Percentiles rank a stretch among this genome's conserved stretches.
These are phyloP conservation scores for Microbotryum intermedium DNA, from an alignment of 1,284 basidiomycete genomes.

Conservation along the genomic window DNA sequence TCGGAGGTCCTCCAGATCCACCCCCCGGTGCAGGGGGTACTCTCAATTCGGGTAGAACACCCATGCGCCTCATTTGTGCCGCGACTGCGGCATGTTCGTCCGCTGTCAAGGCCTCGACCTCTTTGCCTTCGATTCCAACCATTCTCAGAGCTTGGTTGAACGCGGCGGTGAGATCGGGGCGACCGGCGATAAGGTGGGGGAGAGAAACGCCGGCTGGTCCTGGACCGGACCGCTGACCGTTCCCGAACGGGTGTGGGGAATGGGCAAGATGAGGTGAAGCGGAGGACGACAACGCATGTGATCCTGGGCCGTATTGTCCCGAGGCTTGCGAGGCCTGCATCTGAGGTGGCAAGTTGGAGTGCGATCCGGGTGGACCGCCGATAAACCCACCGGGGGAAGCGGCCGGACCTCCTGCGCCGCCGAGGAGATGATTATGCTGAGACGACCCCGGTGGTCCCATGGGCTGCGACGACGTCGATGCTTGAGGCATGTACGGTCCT, in stretches of 20 bases:
- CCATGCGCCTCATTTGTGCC: constrained; percentile 22
- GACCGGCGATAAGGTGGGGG: neutral
- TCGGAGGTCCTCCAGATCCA: no score
- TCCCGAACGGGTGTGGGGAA: constrained; percentile 15
- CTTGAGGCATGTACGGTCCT: constrained; percentile 4
- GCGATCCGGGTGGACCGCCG: neutral
- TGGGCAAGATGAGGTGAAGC: constrained; percentile 15
- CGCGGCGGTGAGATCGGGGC: neutral
- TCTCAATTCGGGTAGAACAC: constrained; percentile 6
- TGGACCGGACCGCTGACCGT: constrained; percentile 1
- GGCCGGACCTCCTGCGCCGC: neutral
- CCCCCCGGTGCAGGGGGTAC: no score
- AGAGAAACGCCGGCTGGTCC: constrained; percentile 1
- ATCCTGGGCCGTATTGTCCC: neutral
- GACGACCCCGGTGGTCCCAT: neutral
- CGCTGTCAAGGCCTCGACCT: constrained; percentile 14
- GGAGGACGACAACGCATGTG: neutral
- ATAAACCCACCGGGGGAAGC: neutral
- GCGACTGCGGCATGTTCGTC: constrained; percentile 24
- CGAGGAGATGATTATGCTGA: neutral
- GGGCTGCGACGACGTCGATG: neutral
- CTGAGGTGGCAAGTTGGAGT: neutral
- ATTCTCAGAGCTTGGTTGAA: constrained; percentile 16
- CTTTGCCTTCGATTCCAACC: constrained; percentile 19
- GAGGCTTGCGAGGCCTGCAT: constrained; percentile 10